Evolutionary conservation across 805 yeast genomes (phyloP).

Genomic region (Candida stauntonica): DNA sequence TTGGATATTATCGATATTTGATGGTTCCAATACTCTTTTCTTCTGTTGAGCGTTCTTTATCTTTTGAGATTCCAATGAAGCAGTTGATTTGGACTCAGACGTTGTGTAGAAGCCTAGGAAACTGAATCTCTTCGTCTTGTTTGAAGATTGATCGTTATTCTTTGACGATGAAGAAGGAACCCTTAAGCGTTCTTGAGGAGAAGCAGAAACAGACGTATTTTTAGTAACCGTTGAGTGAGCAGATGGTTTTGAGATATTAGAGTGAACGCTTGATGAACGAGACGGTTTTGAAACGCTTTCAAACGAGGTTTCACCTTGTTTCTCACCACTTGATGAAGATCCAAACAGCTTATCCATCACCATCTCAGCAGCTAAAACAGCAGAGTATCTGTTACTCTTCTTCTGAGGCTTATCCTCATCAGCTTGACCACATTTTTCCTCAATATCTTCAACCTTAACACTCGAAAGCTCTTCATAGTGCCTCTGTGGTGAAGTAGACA

Average conservation of each 20-base stretch:
- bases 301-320: conserved; percentile 3
- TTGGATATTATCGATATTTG: conserved; percentile 21
- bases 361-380: conserved; percentile 27
- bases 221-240: conserved; percentile 15
- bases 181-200: conserved; percentile 9
- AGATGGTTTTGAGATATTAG: conserved; percentile 16
- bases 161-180: conserved; percentile 14
- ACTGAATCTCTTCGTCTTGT: conserved; percentile 37
- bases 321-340: conserved; percentile 10
- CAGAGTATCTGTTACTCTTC: conserved; percentile 27
- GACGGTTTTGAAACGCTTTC: conserved; percentile 10
- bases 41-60: conserved; percentile 6
- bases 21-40: conserved; percentile 25
- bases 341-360: conserved; percentile 28
- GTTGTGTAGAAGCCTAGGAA: conserved; percentile 33
- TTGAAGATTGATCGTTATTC: conserved; percentile 5
- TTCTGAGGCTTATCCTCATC: conserved; percentile 17
- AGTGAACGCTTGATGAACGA: conserved; percentile 14
- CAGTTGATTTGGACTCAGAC: conserved; percentile 13
- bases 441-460: conserved; percentile 1
- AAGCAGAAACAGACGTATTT: conserved; percentile 11
- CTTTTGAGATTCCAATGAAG: conserved; percentile 7
- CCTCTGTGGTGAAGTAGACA: conserved; percentile 10
- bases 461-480: background rate
- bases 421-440: conserved; percentile 4